phyloP scores from a whole-genome alignment of 805 yeast species.

The Brettanomyces custersianus region DNA sequence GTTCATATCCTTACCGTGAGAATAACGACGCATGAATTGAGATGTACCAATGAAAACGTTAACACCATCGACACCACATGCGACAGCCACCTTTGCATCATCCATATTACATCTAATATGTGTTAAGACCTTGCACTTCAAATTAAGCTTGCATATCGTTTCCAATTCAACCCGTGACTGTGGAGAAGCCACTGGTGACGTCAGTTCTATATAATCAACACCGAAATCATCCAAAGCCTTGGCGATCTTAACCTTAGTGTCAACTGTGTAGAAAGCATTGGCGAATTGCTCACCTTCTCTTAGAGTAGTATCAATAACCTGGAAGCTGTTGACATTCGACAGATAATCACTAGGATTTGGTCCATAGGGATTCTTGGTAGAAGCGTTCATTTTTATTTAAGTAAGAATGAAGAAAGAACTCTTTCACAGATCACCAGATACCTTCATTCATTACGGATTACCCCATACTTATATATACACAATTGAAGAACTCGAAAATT shows the following conservation, averaged over 20 bases:
- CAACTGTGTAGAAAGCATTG: constrained; percentile 50
- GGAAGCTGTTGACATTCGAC: constrained; percentile 44
- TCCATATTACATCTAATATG: constrained; percentile 57
- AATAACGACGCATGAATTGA: constrained; percentile 45
- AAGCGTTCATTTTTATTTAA: neutral
- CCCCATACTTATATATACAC: too few species aligned
- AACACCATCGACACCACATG: constrained; percentile 56
- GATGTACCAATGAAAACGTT: constrained; percentile 55
- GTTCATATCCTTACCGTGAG: constrained; percentile 55
- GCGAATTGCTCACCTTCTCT: constrained; percentile 62
- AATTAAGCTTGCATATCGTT: constrained; percentile 49
- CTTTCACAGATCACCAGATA: too few species aligned
- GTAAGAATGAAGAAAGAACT: too few species aligned
- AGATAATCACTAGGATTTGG: constrained; percentile 50
- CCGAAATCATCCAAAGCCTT: constrained; percentile 55
- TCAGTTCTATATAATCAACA: constrained; percentile 51
- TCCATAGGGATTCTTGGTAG: constrained; percentile 41
- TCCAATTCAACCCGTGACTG: constrained; percentile 51
- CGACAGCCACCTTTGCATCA: constrained; percentile 52
- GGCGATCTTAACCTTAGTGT: constrained; percentile 48
- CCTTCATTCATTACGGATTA: too few species aligned
- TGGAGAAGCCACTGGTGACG: constrained; percentile 52
- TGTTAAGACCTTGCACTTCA: constrained; percentile 48
- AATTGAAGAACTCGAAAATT: too few species aligned
- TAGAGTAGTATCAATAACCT: constrained; percentile 47